A percentile compares a stretch with the other conserved stretches of the same genome.
Evolutionary conservation across 768 basidiomycete genomes (phyloP).

Genomic region (Boletus edulis): DNA sequence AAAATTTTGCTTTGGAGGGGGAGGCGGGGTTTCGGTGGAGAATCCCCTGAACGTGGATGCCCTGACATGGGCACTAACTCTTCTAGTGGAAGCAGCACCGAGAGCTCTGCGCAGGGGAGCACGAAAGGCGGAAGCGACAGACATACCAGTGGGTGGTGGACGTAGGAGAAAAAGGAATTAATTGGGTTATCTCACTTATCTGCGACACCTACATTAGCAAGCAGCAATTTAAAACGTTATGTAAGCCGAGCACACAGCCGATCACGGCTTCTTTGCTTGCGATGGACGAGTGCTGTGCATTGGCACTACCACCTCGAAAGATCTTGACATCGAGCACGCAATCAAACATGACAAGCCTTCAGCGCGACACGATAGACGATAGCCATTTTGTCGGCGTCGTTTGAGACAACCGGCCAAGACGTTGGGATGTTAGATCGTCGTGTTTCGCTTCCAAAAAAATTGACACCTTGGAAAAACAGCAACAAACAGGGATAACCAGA

Average conservation of each 20-base stretch:
- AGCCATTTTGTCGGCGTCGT: too few species aligned
- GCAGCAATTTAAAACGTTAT: constrained; percentile 2
- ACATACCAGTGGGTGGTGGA: constrained; percentile 42
- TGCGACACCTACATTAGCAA: neutral
- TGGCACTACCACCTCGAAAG: neutral
- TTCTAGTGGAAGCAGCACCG: constrained; percentile 25
- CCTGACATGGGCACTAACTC: constrained; percentile 35
- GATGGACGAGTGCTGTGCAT: constrained; percentile 13
- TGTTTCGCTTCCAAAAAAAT: too few species aligned
- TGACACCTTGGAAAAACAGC: too few species aligned
- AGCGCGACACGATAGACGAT: too few species aligned
- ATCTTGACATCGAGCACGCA: too few species aligned
- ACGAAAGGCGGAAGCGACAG: constrained; percentile 49
- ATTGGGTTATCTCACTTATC: constrained; percentile 18
- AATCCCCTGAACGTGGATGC: constrained; percentile 51
- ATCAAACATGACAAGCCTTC: too few species aligned
- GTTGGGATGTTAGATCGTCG: too few species aligned
- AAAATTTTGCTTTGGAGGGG: constrained; percentile 51
- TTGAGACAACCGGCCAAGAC: too few species aligned
- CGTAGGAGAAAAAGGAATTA: neutral
- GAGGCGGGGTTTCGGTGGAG: constrained; percentile 49
- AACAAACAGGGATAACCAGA: too few species aligned
- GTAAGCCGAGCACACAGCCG: constrained; percentile 8
- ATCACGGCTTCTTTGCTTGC: neutral
- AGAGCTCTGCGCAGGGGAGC: constrained; percentile 47